A percentile compares a stretch with the other conserved stretches of the same genome.
phyloP scores from a whole-genome alignment of 2,329 filamentous ascomycete species.

The Alternaria tenuissima region DNA sequence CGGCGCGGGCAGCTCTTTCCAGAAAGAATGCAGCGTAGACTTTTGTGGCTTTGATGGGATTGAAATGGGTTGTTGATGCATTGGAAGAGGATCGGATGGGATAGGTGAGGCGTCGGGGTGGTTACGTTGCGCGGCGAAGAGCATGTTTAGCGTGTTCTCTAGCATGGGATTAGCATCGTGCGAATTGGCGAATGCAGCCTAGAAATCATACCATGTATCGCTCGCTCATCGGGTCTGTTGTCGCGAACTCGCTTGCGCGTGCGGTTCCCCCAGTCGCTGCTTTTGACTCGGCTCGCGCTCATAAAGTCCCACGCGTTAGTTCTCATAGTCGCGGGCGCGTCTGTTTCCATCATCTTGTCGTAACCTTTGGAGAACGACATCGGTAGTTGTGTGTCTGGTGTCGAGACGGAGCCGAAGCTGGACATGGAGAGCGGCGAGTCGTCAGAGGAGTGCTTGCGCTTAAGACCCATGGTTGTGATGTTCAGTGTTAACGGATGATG shows the following conservation, averaged over 20 bases:
- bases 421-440: conserved; percentile 57
- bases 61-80: conserved; percentile 14
- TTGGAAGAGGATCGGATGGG: conserved; percentile 29
- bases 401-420: conserved; percentile 45
- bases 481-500: not conserved
- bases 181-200: not conserved
- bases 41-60: conserved; percentile 45
- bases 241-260: conserved; percentile 68
- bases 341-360: conserved; percentile 38
- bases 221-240: conserved; percentile 64
- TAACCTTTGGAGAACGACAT: conserved; percentile 29
- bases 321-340: conserved; percentile 18
- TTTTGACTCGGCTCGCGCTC: conserved; percentile 36
- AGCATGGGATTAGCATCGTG: not conserved
- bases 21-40: conserved; percentile 59
- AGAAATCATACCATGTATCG: conserved; percentile 59
- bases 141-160: conserved; percentile 57
- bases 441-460: conserved; percentile 64
- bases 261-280: conserved; percentile 60
- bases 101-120: conserved; percentile 43
- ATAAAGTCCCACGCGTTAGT: conserved; percentile 37
- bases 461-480: conserved; percentile 58
- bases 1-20: conserved; percentile 51
- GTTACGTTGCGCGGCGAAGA: conserved; percentile 55
- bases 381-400: conserved; percentile 43